Conservation (phyloP, 2,329 filamentous ascomycete species). For the Aphanoascus verrucosus region DNA sequence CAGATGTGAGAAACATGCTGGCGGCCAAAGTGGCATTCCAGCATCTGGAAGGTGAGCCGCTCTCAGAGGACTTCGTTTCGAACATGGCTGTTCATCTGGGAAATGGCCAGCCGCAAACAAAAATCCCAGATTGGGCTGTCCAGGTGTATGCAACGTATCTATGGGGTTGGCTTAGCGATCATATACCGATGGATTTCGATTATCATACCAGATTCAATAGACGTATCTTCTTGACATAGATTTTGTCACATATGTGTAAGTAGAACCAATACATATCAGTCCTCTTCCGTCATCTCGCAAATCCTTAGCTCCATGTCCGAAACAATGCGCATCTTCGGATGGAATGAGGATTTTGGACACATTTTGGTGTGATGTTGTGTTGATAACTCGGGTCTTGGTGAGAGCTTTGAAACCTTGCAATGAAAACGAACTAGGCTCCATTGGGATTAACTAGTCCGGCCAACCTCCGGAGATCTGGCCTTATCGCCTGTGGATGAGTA, state of each 20-base stretch:
- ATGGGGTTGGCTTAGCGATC: neutral
- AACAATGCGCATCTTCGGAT: too few relatives aligned
- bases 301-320: too few relatives aligned
- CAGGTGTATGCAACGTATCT: neutral
- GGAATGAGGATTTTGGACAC: too few relatives aligned
- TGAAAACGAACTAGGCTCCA: neutral
- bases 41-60: neutral
- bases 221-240: neutral
- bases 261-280: too few relatives aligned
- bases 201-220: neutral
- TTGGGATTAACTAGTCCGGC: neutral
- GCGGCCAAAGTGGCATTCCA: neutral
- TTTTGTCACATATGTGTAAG: too few relatives aligned
- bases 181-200: neutral
- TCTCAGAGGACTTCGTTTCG: neutral
- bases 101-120: neutral
- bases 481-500: slow-evolving; percentile 11
- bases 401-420: neutral
- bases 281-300: too few relatives aligned
- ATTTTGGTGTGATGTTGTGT: too few relatives aligned
- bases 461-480: slow-evolving; percentile 13
- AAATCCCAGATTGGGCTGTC: neutral
- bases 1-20: neutral
- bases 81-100: neutral
- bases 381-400: too few relatives aligned